These are phyloP conservation scores for Saprolegnia parasitica DNA, from an alignment of 352 stramenopile genomes.

Conservation along the genomic window DNA sequence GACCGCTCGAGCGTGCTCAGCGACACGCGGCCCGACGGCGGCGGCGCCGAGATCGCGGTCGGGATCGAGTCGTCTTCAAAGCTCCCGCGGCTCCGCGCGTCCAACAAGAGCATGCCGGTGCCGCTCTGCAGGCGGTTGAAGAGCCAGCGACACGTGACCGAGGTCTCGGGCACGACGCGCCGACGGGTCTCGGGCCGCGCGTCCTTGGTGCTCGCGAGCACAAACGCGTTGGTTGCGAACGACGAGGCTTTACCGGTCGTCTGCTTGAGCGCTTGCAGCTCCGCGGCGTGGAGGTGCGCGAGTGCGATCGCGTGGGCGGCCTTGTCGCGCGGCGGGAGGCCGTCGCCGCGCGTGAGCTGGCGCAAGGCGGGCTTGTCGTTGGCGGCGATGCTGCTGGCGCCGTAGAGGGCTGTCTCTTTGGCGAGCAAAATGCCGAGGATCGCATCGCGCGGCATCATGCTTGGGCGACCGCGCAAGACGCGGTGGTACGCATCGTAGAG, in stretches of 20 bases:
- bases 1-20: conserved; percentile 51
- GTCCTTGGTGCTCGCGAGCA: conserved; percentile 33
- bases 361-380: background rate
- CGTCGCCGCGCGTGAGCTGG: conserved; percentile 5
- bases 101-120: conserved; percentile 71
- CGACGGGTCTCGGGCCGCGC: conserved; percentile 43
- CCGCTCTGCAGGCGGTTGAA: conserved; percentile 81
- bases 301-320: background rate
- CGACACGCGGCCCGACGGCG: conserved; percentile 36
- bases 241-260: conserved; percentile 3
- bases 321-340: background rate
- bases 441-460: conserved; percentile 60
- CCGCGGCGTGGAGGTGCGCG: conserved; percentile 9
- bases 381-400: background rate
- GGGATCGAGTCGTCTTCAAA: conserved; percentile 76
- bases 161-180: conserved; percentile 53
- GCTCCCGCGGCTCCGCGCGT: conserved; percentile 44
- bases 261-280: conserved; percentile 4
- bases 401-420: conserved; percentile 46
- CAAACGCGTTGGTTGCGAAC: conserved; percentile 2
- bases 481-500: conserved; percentile 63
- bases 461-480: conserved; percentile 38
- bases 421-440: conserved; percentile 46
- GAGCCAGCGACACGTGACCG: conserved; percentile 76
- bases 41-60: conserved; percentile 65